Evolutionary conservation across 352 stramenopile genomes (phyloP).

Genomic region (Pythium grandisporangium): DNA sequence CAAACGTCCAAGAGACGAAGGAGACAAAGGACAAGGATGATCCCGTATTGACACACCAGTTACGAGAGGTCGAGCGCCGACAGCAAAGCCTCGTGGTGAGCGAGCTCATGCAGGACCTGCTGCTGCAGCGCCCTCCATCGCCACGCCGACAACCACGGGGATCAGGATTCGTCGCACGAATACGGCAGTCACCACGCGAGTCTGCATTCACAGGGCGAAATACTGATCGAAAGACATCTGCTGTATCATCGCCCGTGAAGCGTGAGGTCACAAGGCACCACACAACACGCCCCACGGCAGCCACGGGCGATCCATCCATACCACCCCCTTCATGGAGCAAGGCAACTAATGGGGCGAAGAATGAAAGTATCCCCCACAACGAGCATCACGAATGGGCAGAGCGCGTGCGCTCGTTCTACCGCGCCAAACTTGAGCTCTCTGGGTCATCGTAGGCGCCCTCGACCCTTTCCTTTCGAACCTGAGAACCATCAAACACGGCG

Average conservation of each 20-base stretch:
- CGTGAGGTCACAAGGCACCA: background rate
- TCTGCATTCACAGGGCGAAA: too few relatives aligned
- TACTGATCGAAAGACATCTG: background rate
- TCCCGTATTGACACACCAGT: conserved; percentile 8
- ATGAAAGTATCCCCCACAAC: conserved; percentile 10
- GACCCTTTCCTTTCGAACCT: background rate
- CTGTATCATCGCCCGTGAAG: background rate
- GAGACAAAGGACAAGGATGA: too few relatives aligned
- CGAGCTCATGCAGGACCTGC: conserved; percentile 42
- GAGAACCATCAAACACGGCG: too few relatives aligned
- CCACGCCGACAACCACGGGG: conserved; percentile 4
- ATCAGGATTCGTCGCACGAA: too few relatives aligned
- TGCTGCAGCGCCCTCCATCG: conserved; percentile 7
- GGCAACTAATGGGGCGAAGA: conserved; percentile 4
- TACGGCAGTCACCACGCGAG: too few relatives aligned
- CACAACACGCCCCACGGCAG: conserved; percentile 13
- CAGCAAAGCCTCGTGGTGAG: conserved; percentile 47
- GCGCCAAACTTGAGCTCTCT: conserved; percentile 2
- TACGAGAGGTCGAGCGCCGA: conserved; percentile 23
- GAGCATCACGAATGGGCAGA: conserved; percentile 50
- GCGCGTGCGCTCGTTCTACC: conserved; percentile 50
- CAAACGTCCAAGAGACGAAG: conserved; percentile 11
- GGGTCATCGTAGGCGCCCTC: background rate
- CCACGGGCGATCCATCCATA: conserved; percentile 1
- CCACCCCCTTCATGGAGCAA: conserved; percentile 5